Evolutionary conservation across 106 monocot genomes (phyloP).

Genomic region (Apostasia shenzhenica): DNA sequence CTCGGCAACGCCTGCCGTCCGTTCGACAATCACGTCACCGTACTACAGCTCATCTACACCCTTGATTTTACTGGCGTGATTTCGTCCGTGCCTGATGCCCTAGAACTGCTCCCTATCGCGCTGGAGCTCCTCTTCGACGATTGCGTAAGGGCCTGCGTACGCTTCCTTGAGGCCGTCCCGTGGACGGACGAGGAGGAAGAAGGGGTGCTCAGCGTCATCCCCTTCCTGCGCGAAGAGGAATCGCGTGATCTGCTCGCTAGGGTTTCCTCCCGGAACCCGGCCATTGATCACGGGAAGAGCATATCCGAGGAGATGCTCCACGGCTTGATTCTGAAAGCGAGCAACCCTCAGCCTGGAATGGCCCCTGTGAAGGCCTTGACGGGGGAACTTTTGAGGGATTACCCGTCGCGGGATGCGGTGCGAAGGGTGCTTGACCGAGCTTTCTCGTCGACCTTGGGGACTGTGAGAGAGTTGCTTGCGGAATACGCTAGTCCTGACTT

Average conservation of each 20-base stretch:
- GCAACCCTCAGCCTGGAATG: constrained; percentile 52
- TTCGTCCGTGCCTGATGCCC: constrained; percentile 53
- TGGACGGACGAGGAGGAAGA: constrained; percentile 87
- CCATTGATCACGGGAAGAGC: constrained; percentile 10
- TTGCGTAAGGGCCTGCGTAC: constrained; percentile 49
- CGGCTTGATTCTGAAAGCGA: constrained; percentile 47
- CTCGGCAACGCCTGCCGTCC: constrained; percentile 12
- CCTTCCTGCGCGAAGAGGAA: constrained; percentile 49
- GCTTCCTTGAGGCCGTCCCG: constrained; percentile 85
- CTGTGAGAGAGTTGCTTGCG: constrained; percentile 54
- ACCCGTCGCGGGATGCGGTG: constrained; percentile 37
- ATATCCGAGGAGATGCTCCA: constrained; percentile 73
- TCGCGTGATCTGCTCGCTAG: constrained; percentile 54
- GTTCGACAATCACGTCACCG: constrained; percentile 63
- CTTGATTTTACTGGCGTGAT: constrained; percentile 46
- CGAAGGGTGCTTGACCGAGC: constrained; percentile 53
- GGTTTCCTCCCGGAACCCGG: constrained; percentile 9
- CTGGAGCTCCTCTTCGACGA: constrained; percentile 86
- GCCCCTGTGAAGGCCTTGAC: constrained; percentile 77
- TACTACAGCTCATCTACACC: constrained; percentile 74
- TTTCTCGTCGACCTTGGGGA: constrained; percentile 50
- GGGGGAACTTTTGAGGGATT: constrained; percentile 57
- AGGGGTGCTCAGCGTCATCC: constrained; percentile 34
- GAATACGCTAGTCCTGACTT: constrained; percentile 90
- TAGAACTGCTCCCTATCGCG: constrained; percentile 65